A percentile compares a stretch with the other conserved stretches of the same genome.
phyloP scores from a whole-genome alignment of 2,329 filamentous ascomycete species.

The Pezicula radicicola region DNA sequence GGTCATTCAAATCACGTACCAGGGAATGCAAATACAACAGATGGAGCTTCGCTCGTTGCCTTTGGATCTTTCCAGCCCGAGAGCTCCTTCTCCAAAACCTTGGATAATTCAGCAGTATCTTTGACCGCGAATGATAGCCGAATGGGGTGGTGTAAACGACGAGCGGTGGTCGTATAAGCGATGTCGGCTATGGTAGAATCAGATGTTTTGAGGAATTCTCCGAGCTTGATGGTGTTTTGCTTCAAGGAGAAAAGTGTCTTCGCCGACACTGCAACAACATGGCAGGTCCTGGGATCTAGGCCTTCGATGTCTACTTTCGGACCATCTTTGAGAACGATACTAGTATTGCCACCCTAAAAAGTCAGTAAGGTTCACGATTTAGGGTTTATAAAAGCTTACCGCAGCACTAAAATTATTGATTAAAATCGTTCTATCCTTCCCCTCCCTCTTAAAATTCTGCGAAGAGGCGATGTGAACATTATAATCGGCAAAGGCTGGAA shows the following conservation, averaged over 20 bases:
- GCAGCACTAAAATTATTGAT: constrained; percentile 45
- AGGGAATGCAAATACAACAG: constrained; percentile 18
- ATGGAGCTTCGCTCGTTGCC: constrained; percentile 2
- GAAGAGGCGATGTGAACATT: constrained; percentile 7
- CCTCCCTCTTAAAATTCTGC: constrained; percentile 17
- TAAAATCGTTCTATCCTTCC: constrained; percentile 30
- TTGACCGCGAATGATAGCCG: constrained; percentile 44
- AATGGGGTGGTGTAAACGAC: constrained; percentile 55
- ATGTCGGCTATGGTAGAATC: constrained; percentile 4
- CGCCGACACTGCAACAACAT: constrained; percentile 46
- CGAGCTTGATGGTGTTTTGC: constrained; percentile 3
- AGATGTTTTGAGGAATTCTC: neutral
- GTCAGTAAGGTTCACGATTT: too few species aligned
- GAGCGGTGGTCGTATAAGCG: constrained; percentile 20
- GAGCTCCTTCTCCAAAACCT: neutral
- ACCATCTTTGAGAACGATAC: constrained; percentile 5
- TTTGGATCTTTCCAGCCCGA: neutral
- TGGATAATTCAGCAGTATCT: constrained; percentile 28
- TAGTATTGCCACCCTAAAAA: constrained; percentile 6
- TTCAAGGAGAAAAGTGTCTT: constrained; percentile 4
- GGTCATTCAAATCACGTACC: neutral
- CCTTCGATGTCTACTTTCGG: constrained; percentile 21
- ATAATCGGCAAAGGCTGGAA: constrained; percentile 30
- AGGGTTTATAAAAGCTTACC: constrained; percentile 16
- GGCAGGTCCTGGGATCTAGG: constrained; percentile 35